Evolutionary conservation across 768 basidiomycete species (phyloP), one percentile per base, ranked within the genome.

Genomic region (Cubamyces lactineus): DNA sequence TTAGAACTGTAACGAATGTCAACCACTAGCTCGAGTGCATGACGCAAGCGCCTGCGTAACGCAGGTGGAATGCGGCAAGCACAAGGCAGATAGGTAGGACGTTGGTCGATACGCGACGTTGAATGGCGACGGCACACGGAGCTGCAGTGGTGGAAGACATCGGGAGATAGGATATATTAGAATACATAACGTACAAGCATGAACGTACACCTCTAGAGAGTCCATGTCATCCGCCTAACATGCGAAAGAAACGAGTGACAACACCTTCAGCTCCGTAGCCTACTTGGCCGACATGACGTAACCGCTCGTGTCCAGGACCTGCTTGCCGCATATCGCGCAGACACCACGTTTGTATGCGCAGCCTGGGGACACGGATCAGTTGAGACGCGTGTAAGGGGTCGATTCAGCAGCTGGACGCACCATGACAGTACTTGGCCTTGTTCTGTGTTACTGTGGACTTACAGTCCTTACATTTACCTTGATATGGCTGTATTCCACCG

Each of bases 311-410:
- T 94, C 92, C 28, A 94, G 80, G 61, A 94, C 91, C 71, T 88
- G 80, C 71, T 92, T 94, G 66, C 92, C 92, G 66, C 92, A 94
- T 77, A 94, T 93, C 48, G 91, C 85, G 69, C 92, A 94, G 41
- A 91, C 73, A 13, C 92, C 92, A 70, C 91, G 91, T 80, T 88
- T 92, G 76, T 88, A 94, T 21, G 92, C 92, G 72, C 92, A 94
- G 30, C 92, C 92, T 93, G 66, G 30, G 19, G 11, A 55, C 63
- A 39, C 41, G 26, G n/a, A 12, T 19, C 4, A 24, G 40, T 21
- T 34, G 19, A 12, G 15, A 5, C n/a, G 41, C 11, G 28, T 16
- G 30, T 24, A 49, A 19, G 24, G 7, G 23, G 64, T n/a, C 56
- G 19, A 50, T 55, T 43, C 34, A 40, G 15, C n/a, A 26, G 19